These are phyloP conservation scores for Candida patagonica DNA, from an alignment of 805 yeast species.

Conservation along the genomic window DNA sequence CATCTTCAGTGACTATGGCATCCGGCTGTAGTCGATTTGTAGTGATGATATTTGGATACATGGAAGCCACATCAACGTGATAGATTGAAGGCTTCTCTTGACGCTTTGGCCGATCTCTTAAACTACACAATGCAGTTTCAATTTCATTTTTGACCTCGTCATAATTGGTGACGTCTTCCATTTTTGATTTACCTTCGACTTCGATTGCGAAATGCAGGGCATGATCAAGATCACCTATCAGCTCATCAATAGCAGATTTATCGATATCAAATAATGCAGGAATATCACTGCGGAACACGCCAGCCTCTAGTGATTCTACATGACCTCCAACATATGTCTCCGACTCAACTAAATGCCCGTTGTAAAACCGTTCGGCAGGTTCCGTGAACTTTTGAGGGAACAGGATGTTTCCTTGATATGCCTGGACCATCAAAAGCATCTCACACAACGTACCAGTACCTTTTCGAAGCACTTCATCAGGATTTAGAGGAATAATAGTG, in stretches of 20 bases:
- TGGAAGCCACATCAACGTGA: conserved; percentile 98
- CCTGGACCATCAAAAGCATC: conserved; percentile 93
- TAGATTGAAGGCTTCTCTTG: conserved; percentile 79
- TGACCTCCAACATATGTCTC: conserved; percentile 99
- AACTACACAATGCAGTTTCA: conserved; percentile 41
- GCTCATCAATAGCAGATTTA: conserved; percentile 72
- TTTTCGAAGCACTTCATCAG: conserved; percentile 90
- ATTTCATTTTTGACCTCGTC: conserved; percentile 64
- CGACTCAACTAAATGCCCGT: conserved; percentile 87
- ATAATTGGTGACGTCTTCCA: conserved; percentile 74
- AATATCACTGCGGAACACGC: conserved; percentile 89
- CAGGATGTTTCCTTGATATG: conserved; percentile 64
- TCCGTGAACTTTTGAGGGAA: conserved; percentile 92
- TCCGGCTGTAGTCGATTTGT: conserved; percentile 96
- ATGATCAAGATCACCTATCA: conserved; percentile 59
- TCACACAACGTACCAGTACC: conserved; percentile 99
- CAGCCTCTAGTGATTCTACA: conserved; percentile 95
- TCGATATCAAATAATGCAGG: conserved; percentile 68
- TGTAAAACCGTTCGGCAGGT: conserved; percentile 88
- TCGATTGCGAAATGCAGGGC: conserved; percentile 77
- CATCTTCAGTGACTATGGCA: conserved; percentile 89
- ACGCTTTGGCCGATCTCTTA: conserved; percentile 56
- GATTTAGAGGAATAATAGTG: conserved; percentile 89
- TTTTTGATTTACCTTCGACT: conserved; percentile 62
- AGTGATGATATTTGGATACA: conserved; percentile 99